Conservation (phyloP, 768 basidiomycete species). For the Rhizopogon sp. region DNA sequence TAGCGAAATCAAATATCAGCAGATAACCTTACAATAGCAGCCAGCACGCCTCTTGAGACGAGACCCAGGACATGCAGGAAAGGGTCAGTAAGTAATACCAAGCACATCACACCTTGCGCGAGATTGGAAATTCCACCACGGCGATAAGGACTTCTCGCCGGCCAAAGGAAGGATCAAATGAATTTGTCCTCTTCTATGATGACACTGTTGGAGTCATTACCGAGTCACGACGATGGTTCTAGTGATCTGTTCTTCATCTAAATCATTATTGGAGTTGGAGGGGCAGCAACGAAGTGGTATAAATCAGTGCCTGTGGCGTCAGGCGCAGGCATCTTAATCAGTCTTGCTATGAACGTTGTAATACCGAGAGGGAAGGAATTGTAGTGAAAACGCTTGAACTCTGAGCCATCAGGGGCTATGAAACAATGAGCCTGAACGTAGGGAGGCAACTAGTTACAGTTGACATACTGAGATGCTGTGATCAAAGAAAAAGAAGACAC, state of each 20-base stretch:
- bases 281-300: slow-evolving; percentile 71
- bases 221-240: slow-evolving; percentile 7
- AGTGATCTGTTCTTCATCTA: slow-evolving; percentile 28
- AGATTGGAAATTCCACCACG: slow-evolving; percentile 90
- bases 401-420: slow-evolving; percentile 86
- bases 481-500: slow-evolving; percentile 60
- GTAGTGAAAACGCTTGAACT: slow-evolving; percentile 85
- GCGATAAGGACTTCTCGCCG: slow-evolving; percentile 53
- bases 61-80: slow-evolving; percentile 75
- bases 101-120: slow-evolving; percentile 71
- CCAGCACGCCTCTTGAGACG: slow-evolving; percentile 79
- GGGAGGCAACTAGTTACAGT: background rate
- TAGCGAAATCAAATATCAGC: background rate
- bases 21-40: slow-evolving; percentile 70
- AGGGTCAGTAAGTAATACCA: slow-evolving; percentile 77
- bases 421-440: background rate
- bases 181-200: slow-evolving; percentile 23
- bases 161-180: slow-evolving; percentile 5
- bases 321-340: slow-evolving; percentile 81
- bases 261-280: slow-evolving; percentile 23
- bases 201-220: background rate
- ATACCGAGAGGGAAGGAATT: slow-evolving; percentile 86
- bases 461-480: slow-evolving; percentile 48
- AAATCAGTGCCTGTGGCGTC: slow-evolving; percentile 88
- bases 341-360: slow-evolving; percentile 68